A percentile compares a stretch with the other conserved stretches of the same genome.
These are phyloP conservation scores for Takashimella koratensis DNA, from an alignment of 1,284 basidiomycete species.

Conservation along the genomic window DNA sequence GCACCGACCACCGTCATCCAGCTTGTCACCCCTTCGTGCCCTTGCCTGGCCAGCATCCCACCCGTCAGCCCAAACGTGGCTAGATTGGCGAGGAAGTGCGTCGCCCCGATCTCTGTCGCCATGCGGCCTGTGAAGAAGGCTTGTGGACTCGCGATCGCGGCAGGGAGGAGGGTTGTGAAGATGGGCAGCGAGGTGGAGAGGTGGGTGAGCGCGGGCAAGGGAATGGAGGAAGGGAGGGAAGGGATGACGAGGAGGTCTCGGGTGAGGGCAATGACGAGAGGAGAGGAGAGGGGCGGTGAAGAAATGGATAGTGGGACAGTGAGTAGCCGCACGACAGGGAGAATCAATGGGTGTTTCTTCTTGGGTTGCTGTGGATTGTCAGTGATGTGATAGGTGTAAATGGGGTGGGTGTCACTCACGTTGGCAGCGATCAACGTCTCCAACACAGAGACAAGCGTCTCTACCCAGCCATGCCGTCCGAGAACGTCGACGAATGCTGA, in stretches of 20 bases:
- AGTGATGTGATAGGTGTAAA: not conserved
- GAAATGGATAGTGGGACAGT: slow-evolving; percentile 30
- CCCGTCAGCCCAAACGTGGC: slow-evolving; percentile 46
- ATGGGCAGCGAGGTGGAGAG: slow-evolving; percentile 39
- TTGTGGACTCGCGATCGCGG: slow-evolving; percentile 18
- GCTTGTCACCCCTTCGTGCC: slow-evolving; percentile 17
- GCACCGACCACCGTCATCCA: slow-evolving; percentile 41
- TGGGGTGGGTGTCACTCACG: slow-evolving; percentile 18
- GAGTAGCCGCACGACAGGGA: slow-evolving; percentile 33
- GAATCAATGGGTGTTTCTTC: slow-evolving; percentile 41
- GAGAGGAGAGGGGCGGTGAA: slow-evolving; percentile 8
- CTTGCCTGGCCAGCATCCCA: slow-evolving; percentile 33
- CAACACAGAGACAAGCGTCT: slow-evolving; percentile 22
- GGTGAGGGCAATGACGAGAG: slow-evolving; percentile 30
- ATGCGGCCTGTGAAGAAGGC: slow-evolving; percentile 27
- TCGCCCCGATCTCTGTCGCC: slow-evolving; percentile 36
- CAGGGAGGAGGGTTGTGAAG: slow-evolving; percentile 37
- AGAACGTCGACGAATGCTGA: slow-evolving; percentile 16
- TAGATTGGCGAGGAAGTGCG: slow-evolving; percentile 47
- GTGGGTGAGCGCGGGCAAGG: slow-evolving; percentile 41
- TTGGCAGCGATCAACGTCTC: slow-evolving; percentile 28
- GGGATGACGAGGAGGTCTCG: slow-evolving; percentile 42
- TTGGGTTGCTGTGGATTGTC: slow-evolving; percentile 19
- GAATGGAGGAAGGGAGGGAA: slow-evolving; percentile 38
- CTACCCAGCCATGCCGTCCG: slow-evolving; percentile 27